Evolutionary conservation across 2,329 filamentous ascomycete species (phyloP).

Genomic region (Gremmenia infestans): DNA sequence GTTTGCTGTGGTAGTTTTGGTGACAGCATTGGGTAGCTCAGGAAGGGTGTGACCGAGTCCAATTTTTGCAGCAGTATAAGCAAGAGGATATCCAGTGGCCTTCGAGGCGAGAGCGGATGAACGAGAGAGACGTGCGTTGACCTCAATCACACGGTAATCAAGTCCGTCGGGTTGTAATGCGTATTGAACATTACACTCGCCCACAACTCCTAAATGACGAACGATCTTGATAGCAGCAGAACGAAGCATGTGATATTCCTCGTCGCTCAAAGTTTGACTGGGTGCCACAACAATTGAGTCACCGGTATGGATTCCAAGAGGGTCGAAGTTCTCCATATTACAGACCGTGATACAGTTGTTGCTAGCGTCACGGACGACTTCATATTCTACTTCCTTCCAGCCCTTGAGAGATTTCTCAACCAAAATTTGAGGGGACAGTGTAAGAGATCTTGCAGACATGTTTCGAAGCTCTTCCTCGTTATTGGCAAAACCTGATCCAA

Average conservation of each 20-base stretch:
- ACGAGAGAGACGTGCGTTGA: constrained; percentile 96
- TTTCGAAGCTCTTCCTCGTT: constrained; percentile 92
- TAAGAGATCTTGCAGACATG: constrained; percentile 86
- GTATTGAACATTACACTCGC: constrained; percentile 98
- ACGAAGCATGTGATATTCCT: constrained; percentile 99
- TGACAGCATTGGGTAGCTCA: constrained; percentile 95
- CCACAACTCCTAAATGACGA: constrained; percentile 91
- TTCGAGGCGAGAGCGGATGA: constrained; percentile 97
- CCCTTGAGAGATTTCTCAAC: constrained; percentile 98
- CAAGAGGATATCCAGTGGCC: constrained; percentile 93
- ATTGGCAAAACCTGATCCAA: constrained; percentile 93
- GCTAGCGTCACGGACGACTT: constrained; percentile 91
- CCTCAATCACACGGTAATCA: constrained; percentile 97
- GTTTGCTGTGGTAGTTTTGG: constrained; percentile 97
- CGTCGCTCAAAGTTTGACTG: constrained; percentile 92
- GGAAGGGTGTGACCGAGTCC: constrained; percentile 92
- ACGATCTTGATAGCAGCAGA: constrained; percentile 98
- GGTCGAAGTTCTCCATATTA: constrained; percentile 99
- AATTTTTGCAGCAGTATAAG: constrained; percentile 97
- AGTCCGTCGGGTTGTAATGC: constrained; percentile 93
- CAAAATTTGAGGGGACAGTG: constrained; percentile 90
- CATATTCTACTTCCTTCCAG: constrained; percentile 99
- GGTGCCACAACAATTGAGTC: constrained; percentile 98
- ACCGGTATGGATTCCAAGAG: constrained; percentile 94
- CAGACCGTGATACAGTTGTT: constrained; percentile 99